phyloP scores from a whole-genome alignment of 2,329 filamentous ascomycete genomes.

The Coniochaeta prunicola region DNA sequence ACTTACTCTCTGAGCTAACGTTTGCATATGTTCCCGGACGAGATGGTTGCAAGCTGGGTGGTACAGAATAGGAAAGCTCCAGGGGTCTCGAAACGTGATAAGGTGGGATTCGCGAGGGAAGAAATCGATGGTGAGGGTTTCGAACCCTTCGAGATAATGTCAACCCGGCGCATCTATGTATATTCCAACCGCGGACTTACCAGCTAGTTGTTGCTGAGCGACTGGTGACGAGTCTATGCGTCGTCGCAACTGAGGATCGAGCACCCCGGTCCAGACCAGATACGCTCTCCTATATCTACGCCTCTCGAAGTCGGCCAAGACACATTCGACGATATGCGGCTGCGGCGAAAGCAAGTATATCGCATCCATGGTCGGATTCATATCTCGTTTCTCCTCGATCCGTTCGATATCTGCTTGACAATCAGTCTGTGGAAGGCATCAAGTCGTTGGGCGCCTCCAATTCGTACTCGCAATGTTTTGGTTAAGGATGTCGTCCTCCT shows the following conservation, averaged over 20 bases:
- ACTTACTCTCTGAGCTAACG: conserved; percentile 76
- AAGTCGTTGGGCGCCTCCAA: neutral
- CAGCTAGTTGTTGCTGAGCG: conserved; percentile 63
- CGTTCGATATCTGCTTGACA: conserved; percentile 71
- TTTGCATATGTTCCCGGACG: conserved; percentile 75
- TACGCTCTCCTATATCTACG: conserved; percentile 72
- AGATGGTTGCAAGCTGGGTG: conserved; percentile 84
- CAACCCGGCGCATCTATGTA: neutral
- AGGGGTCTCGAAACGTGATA: conserved; percentile 87
- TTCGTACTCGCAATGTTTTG: conserved; percentile 88
- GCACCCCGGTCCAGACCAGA: conserved; percentile 76
- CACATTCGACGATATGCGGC: conserved; percentile 83
- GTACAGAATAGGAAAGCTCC: conserved; percentile 89
- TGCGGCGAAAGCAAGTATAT: conserved; percentile 86
- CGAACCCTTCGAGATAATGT: conserved; percentile 45
- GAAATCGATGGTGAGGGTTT: conserved; percentile 80
- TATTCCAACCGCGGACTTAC: conserved; percentile 4
- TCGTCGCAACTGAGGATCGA: conserved; percentile 63
- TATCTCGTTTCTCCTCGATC: conserved; percentile 78
- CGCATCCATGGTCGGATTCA: conserved; percentile 86
- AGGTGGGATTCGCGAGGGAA: conserved; percentile 87
- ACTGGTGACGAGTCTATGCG: conserved; percentile 66
- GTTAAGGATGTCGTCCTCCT: conserved; percentile 95
- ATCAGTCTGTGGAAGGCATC: conserved; percentile 10
- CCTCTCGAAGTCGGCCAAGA: conserved; percentile 86